Evolutionary conservation across 2,329 filamentous ascomycete species (phyloP), one percentile per base, ranked within the genome.

Genomic region (Incumbomyces delicatus): DNA sequence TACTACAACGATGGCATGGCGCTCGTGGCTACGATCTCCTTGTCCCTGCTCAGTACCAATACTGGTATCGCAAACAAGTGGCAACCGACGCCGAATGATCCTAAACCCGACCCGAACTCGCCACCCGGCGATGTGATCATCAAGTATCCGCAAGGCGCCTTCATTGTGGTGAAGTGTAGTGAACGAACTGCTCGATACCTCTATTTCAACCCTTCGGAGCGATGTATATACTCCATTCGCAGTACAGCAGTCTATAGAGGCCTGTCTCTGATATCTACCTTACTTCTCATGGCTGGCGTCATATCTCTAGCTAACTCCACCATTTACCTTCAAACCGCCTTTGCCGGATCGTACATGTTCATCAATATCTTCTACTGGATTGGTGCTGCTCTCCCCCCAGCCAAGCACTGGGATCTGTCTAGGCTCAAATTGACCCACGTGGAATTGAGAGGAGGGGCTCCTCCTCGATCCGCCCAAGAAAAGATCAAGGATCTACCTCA

Each of bases 261-360:
- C 7, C 60, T 74, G 11, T 71, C 70, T n/a, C 58, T 75, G 17
- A 53, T 72, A 2, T 72, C 70, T 50, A 74, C 71, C 5, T 59
- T 74, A 38, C 63, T 75, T 59, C 66, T 75, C 41, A 75, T 75
- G 72, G 63, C 70, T 32, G 71, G 72, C 11, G 70, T 75, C 52
- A 71, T 75, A 35, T 66, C 64, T 35, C 65, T 75, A 2, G 71
- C 69, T 50, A 75, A 74, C 46, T 66, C 72, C 2, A 65, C 64
- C 18, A 66, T 71, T 10, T 60, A 68, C 35, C 59, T 68, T 0
- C 72, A 75, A 50, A 65, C 72, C 30, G 68, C 65, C 1, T 75
- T 71, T 66, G 72, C 69, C 0, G 70, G 61, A 1, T 64, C 69
- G 0, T 75, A 72, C 54, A 68, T 74, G 61, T 55, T 73, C 11